Conservation (phyloP, 1,284 basidiomycete species). For the Irpex sp. region DNA sequence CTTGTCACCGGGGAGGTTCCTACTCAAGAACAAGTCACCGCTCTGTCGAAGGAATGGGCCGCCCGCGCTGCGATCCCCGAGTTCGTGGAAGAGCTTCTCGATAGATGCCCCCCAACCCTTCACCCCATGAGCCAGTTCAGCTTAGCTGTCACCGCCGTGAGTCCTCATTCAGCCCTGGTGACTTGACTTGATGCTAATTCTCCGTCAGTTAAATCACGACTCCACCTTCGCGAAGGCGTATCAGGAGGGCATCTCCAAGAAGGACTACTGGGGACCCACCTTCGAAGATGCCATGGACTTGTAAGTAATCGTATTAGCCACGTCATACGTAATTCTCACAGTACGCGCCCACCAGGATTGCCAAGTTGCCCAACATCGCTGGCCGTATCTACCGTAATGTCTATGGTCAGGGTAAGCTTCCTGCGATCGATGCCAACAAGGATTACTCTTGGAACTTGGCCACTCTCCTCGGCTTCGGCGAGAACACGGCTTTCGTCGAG, state of each 20-base stretch:
- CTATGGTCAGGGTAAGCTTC: slow-evolving; percentile 87
- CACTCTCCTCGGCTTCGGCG: slow-evolving; percentile 89
- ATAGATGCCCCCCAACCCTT: slow-evolving; percentile 89
- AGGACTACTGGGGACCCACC: slow-evolving; percentile 95
- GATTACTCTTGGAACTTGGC: slow-evolving; percentile 96
- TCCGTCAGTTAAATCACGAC: slow-evolving; percentile 84
- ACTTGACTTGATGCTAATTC: slow-evolving; percentile 9
- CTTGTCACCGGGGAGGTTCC: slow-evolving; percentile 92
- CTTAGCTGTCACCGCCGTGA: slow-evolving; percentile 88
- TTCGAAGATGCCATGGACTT: slow-evolving; percentile 98
- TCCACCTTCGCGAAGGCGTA: slow-evolving; percentile 97
- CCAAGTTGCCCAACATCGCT: slow-evolving; percentile 96
- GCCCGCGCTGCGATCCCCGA: slow-evolving; percentile 85
- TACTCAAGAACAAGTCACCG: slow-evolving; percentile 81
- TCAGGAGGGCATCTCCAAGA: slow-evolving; percentile 89
- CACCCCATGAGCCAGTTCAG: slow-evolving; percentile 98
- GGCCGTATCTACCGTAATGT: slow-evolving; percentile 97
- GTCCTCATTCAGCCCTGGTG: slow-evolving; percentile 27
- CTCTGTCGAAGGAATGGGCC: slow-evolving; percentile 90
- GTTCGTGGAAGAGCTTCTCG: slow-evolving; percentile 91
- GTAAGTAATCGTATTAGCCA: slow-evolving; percentile 35
- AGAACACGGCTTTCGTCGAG: slow-evolving; percentile 89
- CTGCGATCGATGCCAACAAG: slow-evolving; percentile 82
- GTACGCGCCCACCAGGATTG: slow-evolving; percentile 55
- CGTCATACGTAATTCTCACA: slow-evolving; percentile 6